These are phyloP conservation scores for Setaria viridis DNA, from an alignment of 202 grass and related monocot species.

Conservation along the genomic window DNA sequence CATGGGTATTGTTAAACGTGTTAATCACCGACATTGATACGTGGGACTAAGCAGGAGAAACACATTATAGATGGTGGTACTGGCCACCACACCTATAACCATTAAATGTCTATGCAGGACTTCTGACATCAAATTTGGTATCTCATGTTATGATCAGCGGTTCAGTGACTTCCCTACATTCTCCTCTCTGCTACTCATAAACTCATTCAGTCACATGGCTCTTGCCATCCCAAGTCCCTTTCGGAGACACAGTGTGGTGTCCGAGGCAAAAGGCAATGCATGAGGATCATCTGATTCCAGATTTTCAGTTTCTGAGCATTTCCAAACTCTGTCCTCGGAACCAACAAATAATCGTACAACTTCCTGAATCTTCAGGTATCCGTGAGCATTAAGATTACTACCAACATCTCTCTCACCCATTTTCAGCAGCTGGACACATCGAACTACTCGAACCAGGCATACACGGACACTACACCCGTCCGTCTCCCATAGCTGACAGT, in stretches of 20 bases:
- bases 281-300: background rate
- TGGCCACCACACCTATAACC: no score
- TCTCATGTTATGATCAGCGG: background rate
- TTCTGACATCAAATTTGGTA: no score
- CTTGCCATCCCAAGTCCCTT: background rate
- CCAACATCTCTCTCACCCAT: background rate
- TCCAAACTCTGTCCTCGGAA: background rate
- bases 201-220: background rate
- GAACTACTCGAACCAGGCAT: background rate
- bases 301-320: background rate
- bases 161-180: background rate
- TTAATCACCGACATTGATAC: background rate
- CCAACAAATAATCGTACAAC: background rate
- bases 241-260: background rate
- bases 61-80: no score
- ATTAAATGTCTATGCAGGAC: no score
- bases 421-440: background rate
- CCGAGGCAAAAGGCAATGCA: background rate
- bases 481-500: background rate
- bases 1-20: background rate
- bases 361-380: background rate
- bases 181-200: background rate
- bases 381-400: background rate
- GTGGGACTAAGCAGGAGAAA: background rate
- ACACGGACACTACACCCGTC: background rate